Evolutionary conservation across 139 green algal genomes (phyloP).

Genomic region (Nannochloris sp.): DNA sequence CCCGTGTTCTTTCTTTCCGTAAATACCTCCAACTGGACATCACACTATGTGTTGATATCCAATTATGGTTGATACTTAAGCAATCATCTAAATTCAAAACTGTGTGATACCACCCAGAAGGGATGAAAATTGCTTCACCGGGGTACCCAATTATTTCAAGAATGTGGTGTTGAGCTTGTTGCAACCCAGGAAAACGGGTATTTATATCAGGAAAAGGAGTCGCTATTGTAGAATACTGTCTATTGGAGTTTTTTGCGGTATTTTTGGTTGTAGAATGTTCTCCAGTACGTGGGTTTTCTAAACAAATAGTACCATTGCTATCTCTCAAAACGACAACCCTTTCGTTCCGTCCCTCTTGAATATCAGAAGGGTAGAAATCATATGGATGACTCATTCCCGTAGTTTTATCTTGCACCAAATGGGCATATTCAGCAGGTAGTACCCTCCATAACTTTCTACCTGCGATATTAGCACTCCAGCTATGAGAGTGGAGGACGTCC

Average conservation of each 20-base stretch:
- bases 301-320: too few relatives aligned
- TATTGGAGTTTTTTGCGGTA: too few relatives aligned
- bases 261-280: too few relatives aligned
- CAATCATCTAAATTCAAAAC: constrained; percentile 64
- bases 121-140: constrained; percentile 85
- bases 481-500: constrained; percentile 79
- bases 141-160: constrained; percentile 50
- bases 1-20: constrained; percentile 27
- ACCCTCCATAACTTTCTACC: constrained; percentile 70
- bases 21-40: constrained; percentile 51
- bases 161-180: constrained; percentile 12
- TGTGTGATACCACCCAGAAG: constrained; percentile 83
- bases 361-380: not conserved
- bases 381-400: not conserved
- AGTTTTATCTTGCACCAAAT: constrained; percentile 37
- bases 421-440: constrained; percentile 51
- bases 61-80: constrained; percentile 85
- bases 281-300: too few relatives aligned
- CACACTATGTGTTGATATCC: constrained; percentile 58
- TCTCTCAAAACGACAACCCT: too few relatives aligned
- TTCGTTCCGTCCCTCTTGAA: not conserved
- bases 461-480: constrained; percentile 73
- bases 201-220: too few relatives aligned
- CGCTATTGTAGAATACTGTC: too few relatives aligned
- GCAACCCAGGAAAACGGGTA: constrained; percentile 38